Evolutionary conservation across 2,329 filamentous ascomycete genomes (phyloP), one percentile per base, ranked within the genome.

Genomic region (Zasmidium cellare): DNA sequence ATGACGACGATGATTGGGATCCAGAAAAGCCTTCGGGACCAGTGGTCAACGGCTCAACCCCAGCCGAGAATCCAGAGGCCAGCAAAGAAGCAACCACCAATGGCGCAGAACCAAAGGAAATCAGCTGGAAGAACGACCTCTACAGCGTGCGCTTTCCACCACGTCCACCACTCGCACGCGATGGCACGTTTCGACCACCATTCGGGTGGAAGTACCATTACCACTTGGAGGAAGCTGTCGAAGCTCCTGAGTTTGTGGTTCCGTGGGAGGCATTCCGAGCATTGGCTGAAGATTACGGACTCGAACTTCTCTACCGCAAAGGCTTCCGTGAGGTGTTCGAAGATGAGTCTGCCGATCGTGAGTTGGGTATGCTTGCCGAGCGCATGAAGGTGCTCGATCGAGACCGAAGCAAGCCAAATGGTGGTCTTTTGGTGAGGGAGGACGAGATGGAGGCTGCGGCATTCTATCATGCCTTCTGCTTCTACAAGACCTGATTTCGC

Each of bases 171-270:
- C 59, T 74, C 0, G 91, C 92, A 3, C 82, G 86, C 19, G 91
- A 97, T 72, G 94, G 94, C 53, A 82, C 94, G 28, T 99, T 99
- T 78, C 87, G 94, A 3, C 94, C 94, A 3, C 91, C 94, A 0
- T 97, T 92, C 72, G 94, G 93, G 51, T 97, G 94, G 92, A 96
- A 94, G 75, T 99, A 99, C 78, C 96, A 87, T 71, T 99, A 96
- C 79, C 96, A 92, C 74, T 86, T 99, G 56, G 88, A 94, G 69
- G 94, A 99, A 76, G 94, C 94, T 0, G 94, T 99, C 19, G 93
- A 97, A 73, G 91, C 96, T 7, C 93, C 94, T 2, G 94, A 99
- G 77, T 99, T 96, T 72, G 93, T 99, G 1, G 94, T 99, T 1
- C 94, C 94, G 0, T 99, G 94, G 93, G 92, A 96, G 73, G 92